Evolutionary conservation across 1,284 basidiomycete species (phyloP), one percentile per base, ranked within the genome.

Genomic region (Microbotryomycetes sp.): DNA sequence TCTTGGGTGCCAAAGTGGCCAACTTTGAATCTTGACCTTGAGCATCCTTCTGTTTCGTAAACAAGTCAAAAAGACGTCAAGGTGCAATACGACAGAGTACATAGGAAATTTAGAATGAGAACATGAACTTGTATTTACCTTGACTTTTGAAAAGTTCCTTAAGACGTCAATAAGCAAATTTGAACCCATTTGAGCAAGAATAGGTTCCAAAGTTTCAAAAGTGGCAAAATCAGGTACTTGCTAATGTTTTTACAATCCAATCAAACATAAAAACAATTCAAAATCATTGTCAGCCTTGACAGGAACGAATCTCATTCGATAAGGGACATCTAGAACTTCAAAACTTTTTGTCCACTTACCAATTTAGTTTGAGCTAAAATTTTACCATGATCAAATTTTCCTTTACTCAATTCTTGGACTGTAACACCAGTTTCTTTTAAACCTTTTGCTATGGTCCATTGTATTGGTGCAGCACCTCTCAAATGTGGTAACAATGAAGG

Each of bases 381-480:
- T 26, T 75, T 74, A 0, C 80, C 80, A 1, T 71, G 71, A 65
- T 81, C 79, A n/a, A 80, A 75, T 31, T 51, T 64, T 14, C 68
- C 73, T 0, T 74, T 74, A 29, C 69, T 77, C 23, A 81, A 65
- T 9, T 71, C 72, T 64, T 80, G 79, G 2, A 92, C 80, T 49
- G 81, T 85, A 3, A 89, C 88, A 0, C 86, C 89, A 1, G 86
- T 86, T 60, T 81, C 78, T 15, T 73, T 67, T 54, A 83, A 82
- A 1, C 81, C 81, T 60, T 85, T 82, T 6, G 86, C 77, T 45
- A 98, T 79, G 0, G 87, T 82, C 75, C 86, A 89, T 74, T 97
- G 94, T 42, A 97, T 88, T 0, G 93, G 94, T 1, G 92, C 89
- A 0, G 94, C 86, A 0, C 94, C 94, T 26, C 92, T 83, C 75